Evolutionary conservation across 2,329 filamentous ascomycete species (phyloP).

Genomic region (Nothomitra cinnamomea): DNA sequence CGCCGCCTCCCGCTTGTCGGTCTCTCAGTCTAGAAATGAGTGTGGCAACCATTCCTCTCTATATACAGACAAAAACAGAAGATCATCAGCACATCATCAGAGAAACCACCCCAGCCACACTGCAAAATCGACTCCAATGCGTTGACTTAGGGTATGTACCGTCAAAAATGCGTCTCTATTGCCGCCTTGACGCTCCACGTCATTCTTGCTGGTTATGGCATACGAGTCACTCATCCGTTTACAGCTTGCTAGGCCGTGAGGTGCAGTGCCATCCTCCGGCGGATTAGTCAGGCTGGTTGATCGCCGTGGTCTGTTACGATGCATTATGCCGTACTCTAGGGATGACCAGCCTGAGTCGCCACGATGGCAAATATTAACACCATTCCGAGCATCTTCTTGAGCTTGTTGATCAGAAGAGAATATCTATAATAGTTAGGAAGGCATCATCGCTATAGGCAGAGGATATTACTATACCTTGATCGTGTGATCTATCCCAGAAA

Average conservation of each 20-base stretch:
- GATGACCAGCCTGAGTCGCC: constrained; percentile 27
- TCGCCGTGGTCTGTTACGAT: constrained; percentile 2
- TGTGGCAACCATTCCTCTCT: constrained; percentile 5
- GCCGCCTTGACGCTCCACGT: constrained; percentile 39
- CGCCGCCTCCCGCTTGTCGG: background rate
- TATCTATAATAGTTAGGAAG: constrained; percentile 20
- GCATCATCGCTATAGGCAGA: too few species aligned
- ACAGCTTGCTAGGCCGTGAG: constrained; percentile 34
- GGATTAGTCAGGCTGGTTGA: constrained; percentile 8
- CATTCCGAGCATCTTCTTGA: constrained; percentile 37
- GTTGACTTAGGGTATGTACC: constrained; percentile 15
- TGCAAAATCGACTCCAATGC: constrained; percentile 4
- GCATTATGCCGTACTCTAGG: constrained; percentile 9
- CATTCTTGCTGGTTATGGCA: constrained; percentile 44
- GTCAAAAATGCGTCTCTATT: constrained; percentile 40
- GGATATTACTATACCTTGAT: constrained; percentile 30
- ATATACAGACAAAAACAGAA: background rate
- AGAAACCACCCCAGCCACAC: constrained; percentile 5
- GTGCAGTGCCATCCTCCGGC: constrained; percentile 10
- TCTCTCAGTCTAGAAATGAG: constrained; percentile 1
- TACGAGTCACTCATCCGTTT: constrained; percentile 43
- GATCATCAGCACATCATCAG: background rate
- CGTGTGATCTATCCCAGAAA: constrained; percentile 49
- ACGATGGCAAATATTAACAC: constrained; percentile 37
- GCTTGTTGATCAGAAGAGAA: constrained; percentile 43